Base-by-base conservation (phyloP, 2,329 filamentous ascomycete genomes). In the Cladosporium sp. region DNA sequence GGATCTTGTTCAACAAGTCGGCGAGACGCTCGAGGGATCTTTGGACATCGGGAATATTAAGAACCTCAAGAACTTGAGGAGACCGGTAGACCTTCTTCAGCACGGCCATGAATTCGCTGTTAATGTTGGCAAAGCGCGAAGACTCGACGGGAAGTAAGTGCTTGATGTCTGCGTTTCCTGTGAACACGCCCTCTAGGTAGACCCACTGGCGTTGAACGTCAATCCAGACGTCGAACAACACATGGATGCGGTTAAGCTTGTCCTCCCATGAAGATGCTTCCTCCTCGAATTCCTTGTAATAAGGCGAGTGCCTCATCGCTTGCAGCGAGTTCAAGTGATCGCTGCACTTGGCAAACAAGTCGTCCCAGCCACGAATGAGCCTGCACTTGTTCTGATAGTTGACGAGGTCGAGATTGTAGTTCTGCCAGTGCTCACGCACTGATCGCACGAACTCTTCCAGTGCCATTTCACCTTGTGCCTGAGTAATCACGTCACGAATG, bases 141-240 rank as follows among this genome's bases (percentile, higher is more conserved):
- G 94, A 97, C 73, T 99, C 94, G 63, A 96, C 92, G 4, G 95
- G 95, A 20, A 99, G 84, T 54, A 99, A 81, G 73, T 97, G 93
- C 76, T 97, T 99, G 80, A 99, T 99, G 70, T 99, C 94, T 39
- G 91, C 93, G 71, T 99, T 99, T 60, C 94, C 94, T 1, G 93
- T 97, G 72, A 99, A 99, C 36, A 99, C 94, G 65, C 94, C 94
- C 76, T 99, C 95, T 5, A 99, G 84, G 73, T 99, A 99, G 7
- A 99, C 94, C 94, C 94, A 99, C 77, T 99, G 94, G 62, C 95
- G 88, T 74, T 99, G 94, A n/a, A 99, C 95, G 75, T 99, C 95
- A 67, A 99, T 99, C 95, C 95, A 99, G 15, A 99, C 92, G 73
- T 99, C 94, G 70, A 99, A 99, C 9, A 99, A 83, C 15, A 99